These are phyloP conservation scores for Pseudocohnilembus persalinus DNA, from an alignment of 169 alveolate genomes.

Conservation along the genomic window DNA sequence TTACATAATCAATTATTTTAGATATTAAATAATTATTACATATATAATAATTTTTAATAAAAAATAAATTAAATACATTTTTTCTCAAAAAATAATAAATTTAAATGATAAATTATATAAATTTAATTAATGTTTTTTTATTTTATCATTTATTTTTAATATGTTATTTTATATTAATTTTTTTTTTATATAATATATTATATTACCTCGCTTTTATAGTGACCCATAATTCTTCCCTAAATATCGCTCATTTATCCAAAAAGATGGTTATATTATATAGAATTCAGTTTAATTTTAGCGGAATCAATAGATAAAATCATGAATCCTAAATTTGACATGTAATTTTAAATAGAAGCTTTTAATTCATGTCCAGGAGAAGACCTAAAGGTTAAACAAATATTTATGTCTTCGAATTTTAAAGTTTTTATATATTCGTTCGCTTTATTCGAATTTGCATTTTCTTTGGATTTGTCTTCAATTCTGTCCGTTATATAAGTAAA, in stretches of 20 bases:
- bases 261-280: conserved; percentile 26
- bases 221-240: conserved; percentile 24
- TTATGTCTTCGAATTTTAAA: conserved; percentile 36
- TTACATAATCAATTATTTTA: too few relatives aligned
- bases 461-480: conserved; percentile 11
- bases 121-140: too few relatives aligned
- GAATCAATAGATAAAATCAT: conserved; percentile 41
- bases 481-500: conserved; percentile 5
- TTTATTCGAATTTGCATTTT: conserved; percentile 6
- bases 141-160: too few relatives aligned
- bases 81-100: too few relatives aligned
- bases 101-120: too few relatives aligned
- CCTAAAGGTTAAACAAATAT: conserved; percentile 43
- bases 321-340: conserved; percentile 41
- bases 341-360: conserved; percentile 34
- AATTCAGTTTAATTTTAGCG: conserved; percentile 45
- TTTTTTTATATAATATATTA: too few relatives aligned
- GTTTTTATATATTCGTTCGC: conserved; percentile 37
- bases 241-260: conserved; percentile 40
- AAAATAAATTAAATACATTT: too few relatives aligned
- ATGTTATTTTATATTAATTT: not conserved
- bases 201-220: conserved; percentile 10
- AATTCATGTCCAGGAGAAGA: conserved; percentile 49
- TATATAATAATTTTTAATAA: too few relatives aligned
- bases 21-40: too few relatives aligned